Conservation (phyloP, 2,329 filamentous ascomycete species). For the Penicillium brasilianum region DNA sequence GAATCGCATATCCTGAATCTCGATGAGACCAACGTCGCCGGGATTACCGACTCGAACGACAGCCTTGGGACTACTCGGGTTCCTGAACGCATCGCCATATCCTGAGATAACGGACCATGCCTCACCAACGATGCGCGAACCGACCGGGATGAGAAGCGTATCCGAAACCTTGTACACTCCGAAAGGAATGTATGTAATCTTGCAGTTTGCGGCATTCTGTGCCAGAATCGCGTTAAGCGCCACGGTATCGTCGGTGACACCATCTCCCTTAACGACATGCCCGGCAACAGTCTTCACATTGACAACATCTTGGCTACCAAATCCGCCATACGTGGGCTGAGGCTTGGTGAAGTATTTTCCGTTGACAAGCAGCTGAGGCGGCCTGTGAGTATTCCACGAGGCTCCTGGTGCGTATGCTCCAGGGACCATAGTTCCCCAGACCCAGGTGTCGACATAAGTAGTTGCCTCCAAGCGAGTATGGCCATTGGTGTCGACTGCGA, state of each 20-base stretch:
- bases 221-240: constrained; percentile 43
- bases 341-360: constrained; percentile 49
- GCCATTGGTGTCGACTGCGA: constrained; percentile 37
- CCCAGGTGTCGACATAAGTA: constrained; percentile 37
- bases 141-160: constrained; percentile 54
- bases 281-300: constrained; percentile 54
- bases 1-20: constrained; percentile 60
- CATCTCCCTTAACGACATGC: constrained; percentile 51
- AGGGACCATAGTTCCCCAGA: constrained; percentile 40
- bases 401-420: constrained; percentile 39
- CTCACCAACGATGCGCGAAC: constrained; percentile 60
- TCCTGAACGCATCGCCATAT: constrained; percentile 53
- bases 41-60: constrained; percentile 58
- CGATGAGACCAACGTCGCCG: constrained; percentile 56
- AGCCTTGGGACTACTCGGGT: constrained; percentile 51
- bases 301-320: constrained; percentile 48
- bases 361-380: constrained; percentile 38
- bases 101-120: constrained; percentile 59
- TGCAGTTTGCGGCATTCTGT: constrained; percentile 37
- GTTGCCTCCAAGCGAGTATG: constrained; percentile 25
- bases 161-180: constrained; percentile 50
- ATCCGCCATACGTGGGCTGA: constrained; percentile 53
- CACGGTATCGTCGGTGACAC: constrained; percentile 46
- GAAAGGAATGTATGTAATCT: constrained; percentile 40
- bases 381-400: constrained; percentile 37